phyloP scores from a whole-genome alignment of 2,329 filamentous ascomycete genomes.

The Alternaria panax region DNA sequence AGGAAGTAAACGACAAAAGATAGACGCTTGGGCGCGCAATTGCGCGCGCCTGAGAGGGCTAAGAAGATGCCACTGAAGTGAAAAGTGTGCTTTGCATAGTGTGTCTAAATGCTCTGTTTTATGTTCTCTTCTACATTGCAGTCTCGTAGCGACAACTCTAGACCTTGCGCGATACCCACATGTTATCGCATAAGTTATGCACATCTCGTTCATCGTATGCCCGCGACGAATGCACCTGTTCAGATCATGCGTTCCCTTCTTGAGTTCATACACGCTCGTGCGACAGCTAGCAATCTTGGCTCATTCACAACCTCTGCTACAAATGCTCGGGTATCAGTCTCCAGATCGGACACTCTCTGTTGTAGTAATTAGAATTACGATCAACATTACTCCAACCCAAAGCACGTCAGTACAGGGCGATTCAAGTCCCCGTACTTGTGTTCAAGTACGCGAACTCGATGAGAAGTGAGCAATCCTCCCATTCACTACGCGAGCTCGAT shows the following conservation, averaged over 20 bases:
- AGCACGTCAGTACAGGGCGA: neutral
- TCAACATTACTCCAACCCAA: neutral
- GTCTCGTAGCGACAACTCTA: neutral
- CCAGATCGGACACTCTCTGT: neutral
- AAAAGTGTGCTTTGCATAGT: neutral
- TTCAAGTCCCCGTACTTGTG: neutral
- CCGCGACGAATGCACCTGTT: neutral
- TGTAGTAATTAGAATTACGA: neutral
- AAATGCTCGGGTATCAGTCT: neutral
- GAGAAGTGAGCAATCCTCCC: neutral
- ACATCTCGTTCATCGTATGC: neutral
- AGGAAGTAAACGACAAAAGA: neutral
- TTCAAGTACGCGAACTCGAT: neutral
- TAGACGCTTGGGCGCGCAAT: neutral
- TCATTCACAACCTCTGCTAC: neutral
- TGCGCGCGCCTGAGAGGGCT: too few relatives aligned
- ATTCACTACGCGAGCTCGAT: neutral
- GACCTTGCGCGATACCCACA: neutral
- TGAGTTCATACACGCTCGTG: neutral
- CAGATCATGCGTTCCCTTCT: neutral
- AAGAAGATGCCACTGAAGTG: neutral
- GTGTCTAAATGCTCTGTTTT: neutral
- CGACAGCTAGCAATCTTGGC: neutral
- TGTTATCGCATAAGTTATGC: neutral
- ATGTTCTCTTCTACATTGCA: neutral